phyloP scores from a whole-genome alignment of 2,329 filamentous ascomycete genomes.

The Chrysoporthe deuterocubensis region DNA sequence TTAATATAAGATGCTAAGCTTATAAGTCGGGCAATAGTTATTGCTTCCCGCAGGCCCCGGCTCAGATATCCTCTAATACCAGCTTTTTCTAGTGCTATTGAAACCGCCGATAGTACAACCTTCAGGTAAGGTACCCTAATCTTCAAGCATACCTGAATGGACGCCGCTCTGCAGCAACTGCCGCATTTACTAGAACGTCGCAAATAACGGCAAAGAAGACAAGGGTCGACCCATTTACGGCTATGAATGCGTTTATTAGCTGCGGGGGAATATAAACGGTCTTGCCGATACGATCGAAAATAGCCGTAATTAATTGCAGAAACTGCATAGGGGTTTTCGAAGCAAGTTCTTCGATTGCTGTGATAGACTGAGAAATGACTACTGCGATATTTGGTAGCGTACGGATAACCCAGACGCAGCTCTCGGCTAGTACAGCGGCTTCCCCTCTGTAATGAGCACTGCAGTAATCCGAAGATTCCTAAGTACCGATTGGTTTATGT shows the following conservation, averaged over 20 bases:
- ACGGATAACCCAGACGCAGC: slow-evolving; percentile 36
- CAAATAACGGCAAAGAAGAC: slow-evolving; percentile 63
- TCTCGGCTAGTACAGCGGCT: slow-evolving; percentile 32
- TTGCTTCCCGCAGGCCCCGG: slow-evolving; percentile 50
- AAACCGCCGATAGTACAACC: slow-evolving; percentile 65
- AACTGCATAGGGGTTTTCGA: slow-evolving; percentile 31
- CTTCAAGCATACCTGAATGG: slow-evolving; percentile 60
- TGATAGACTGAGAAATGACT: slow-evolving; percentile 37
- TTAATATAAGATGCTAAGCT: slow-evolving; percentile 45
- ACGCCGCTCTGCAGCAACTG: slow-evolving; percentile 55
- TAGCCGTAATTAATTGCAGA: slow-evolving; percentile 41
- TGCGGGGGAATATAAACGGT: slow-evolving; percentile 53
- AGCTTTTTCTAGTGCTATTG: slow-evolving; percentile 61
- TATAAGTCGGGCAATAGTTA: slow-evolving; percentile 50
- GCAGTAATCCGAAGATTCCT: too few species aligned
- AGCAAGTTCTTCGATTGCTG: too few species aligned
- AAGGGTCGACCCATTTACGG: slow-evolving; percentile 63
- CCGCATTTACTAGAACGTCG: slow-evolving; percentile 63
- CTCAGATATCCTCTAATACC: slow-evolving; percentile 50
- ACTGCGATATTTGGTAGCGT: slow-evolving; percentile 43
- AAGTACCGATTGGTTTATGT: too few species aligned
- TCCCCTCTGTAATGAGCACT: too few species aligned
- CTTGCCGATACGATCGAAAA: slow-evolving; percentile 60
- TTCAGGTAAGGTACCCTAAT: slow-evolving; percentile 63
- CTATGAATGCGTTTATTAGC: slow-evolving; percentile 61